These are phyloP conservation scores for Phragmites australis DNA, from an alignment of 176 grass and related monocot genomes.

Conservation along the genomic window DNA sequence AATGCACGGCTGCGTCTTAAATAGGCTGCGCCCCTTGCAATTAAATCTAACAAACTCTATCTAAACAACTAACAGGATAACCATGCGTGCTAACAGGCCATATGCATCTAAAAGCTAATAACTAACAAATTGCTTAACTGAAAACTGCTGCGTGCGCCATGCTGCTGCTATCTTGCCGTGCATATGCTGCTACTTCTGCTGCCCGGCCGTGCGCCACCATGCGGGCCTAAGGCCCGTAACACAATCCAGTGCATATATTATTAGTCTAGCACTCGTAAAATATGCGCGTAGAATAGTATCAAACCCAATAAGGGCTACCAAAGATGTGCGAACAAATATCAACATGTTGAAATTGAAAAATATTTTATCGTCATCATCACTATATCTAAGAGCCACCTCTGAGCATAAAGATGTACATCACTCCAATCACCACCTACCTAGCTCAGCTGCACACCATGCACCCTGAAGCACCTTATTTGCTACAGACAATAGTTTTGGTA, in stretches of 20 bases:
- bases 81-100: too few relatives aligned
- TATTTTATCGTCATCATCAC: slow-evolving; percentile 35
- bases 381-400: slow-evolving; percentile 17
- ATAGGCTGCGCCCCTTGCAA: too few relatives aligned
- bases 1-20: too few relatives aligned
- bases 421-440: slow-evolving; percentile 3
- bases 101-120: too few relatives aligned
- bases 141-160: too few relatives aligned
- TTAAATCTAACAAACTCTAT: too few relatives aligned
- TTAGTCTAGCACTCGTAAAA: background rate
- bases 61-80: too few relatives aligned
- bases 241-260: background rate
- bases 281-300: slow-evolving; percentile 9
- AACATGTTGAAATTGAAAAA: background rate
- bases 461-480: slow-evolving; percentile 15
- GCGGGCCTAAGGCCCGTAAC: too few relatives aligned
- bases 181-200: too few relatives aligned
- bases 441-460: slow-evolving; percentile 16
- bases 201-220: too few relatives aligned
- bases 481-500: background rate
- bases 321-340: background rate
- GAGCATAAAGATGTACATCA: slow-evolving; percentile 23
- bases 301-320: background rate
- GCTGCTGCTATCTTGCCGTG: too few relatives aligned
- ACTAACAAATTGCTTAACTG: too few relatives aligned